phyloP scores from a whole-genome alignment of 345 rosid genomes.

The Rhizophora mangle region DNA sequence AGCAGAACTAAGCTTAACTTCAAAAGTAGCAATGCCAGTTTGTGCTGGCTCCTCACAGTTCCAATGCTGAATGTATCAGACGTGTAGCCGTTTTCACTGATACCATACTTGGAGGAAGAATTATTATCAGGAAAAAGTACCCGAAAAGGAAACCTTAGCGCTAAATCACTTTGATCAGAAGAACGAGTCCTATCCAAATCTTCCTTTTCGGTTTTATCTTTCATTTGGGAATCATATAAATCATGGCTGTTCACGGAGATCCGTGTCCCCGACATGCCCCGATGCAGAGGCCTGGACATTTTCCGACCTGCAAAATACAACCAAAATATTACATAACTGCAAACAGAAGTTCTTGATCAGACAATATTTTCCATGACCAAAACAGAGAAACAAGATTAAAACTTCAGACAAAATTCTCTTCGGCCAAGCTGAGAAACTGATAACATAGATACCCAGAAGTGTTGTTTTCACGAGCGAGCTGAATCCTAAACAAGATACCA shows the following conservation, averaged over 20 bases:
- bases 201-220: constrained; percentile 68
- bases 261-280: constrained; percentile 62
- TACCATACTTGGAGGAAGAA: constrained; percentile 57
- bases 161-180: constrained; percentile 40
- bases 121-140: constrained; percentile 44
- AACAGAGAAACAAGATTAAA: neutral
- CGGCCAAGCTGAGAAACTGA: neutral
- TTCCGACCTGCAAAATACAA: constrained; percentile 35
- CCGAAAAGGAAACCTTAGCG: constrained; percentile 57
- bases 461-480: neutral
- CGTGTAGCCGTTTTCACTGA: constrained; percentile 54
- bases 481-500: neutral
- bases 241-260: constrained; percentile 59
- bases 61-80: constrained; percentile 48
- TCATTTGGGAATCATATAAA: constrained; percentile 69
- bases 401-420: constrained; percentile 1
- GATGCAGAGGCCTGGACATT: constrained; percentile 80
- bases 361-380: neutral
- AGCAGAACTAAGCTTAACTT: constrained; percentile 72
- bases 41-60: constrained; percentile 59
- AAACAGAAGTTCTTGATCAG: neutral
- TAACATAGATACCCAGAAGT: constrained; percentile 7
- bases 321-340: neutral
- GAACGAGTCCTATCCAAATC: constrained; percentile 57
- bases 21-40: constrained; percentile 49